Conservation (phyloP, 257 asterid genomes). For the Knoxia roxburghii region DNA sequence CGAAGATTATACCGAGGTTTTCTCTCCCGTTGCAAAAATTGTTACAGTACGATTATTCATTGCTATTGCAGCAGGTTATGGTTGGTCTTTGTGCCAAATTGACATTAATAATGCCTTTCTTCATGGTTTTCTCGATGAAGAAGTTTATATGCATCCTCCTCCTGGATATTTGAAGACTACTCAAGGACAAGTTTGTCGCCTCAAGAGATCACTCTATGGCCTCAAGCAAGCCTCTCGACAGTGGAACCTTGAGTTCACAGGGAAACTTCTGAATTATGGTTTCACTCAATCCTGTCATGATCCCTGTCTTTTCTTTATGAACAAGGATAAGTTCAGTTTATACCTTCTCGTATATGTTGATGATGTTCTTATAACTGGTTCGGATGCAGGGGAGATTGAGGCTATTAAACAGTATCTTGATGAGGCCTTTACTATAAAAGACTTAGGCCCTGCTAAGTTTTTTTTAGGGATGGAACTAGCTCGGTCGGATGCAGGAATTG, state of each 20-base stretch:
- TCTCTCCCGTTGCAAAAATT: background rate
- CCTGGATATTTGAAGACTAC: no score
- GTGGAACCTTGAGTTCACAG: background rate
- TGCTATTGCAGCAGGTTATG: background rate
- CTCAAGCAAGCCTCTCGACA: conserved; percentile 5
- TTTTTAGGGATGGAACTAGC: background rate
- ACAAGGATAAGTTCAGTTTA: no score
- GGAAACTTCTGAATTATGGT: background rate
- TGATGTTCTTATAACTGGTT: background rate
- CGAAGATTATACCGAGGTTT: background rate
- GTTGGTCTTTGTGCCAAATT: background rate
- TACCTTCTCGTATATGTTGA: background rate
- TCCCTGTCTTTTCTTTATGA: background rate
- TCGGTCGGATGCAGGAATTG: background rate
- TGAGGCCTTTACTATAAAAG: background rate
- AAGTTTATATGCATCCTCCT: background rate
- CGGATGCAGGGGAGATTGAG: background rate
- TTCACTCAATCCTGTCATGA: background rate
- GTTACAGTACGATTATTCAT: background rate
- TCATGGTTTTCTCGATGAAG: background rate
- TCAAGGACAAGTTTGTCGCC: background rate
- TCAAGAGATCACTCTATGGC: background rate
- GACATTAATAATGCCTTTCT: background rate
- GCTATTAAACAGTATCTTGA: background rate
- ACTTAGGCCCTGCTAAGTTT: background rate